Evolutionary conservation across 345 rosid genomes (phyloP).

Genomic region (Toxicodendron radicans): DNA sequence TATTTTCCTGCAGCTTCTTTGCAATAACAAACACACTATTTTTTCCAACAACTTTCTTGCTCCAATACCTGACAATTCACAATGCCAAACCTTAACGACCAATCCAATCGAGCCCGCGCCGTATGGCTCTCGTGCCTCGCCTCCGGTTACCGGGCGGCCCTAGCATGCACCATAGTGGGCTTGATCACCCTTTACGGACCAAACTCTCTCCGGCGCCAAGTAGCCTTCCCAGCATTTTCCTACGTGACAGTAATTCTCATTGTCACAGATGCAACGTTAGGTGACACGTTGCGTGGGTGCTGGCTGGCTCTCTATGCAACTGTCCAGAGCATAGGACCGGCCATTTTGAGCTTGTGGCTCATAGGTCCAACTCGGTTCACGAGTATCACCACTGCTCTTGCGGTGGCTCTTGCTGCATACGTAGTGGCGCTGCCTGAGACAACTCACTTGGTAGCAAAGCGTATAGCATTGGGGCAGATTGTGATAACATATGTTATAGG

Average conservation of each 20-base stretch:
- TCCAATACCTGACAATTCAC: no score
- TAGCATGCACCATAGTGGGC: slow-evolving; percentile 81
- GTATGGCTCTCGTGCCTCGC: slow-evolving; percentile 63
- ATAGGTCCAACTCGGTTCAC: slow-evolving; percentile 69
- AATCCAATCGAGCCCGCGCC: slow-evolving; percentile 41
- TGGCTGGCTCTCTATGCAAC: slow-evolving; percentile 82
- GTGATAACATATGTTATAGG: slow-evolving; percentile 65
- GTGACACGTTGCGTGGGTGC: slow-evolving; percentile 66
- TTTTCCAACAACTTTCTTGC: not conserved
- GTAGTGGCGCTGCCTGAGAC: slow-evolving; percentile 61
- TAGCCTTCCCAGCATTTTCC: slow-evolving; percentile 77
- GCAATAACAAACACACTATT: not conserved
- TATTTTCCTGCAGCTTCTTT: not conserved
- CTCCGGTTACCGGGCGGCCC: slow-evolving; percentile 68
- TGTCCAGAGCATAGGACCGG: slow-evolving; percentile 63
- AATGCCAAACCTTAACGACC: slow-evolving; percentile 21
- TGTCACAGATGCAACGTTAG: slow-evolving; percentile 70
- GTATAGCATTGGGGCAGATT: slow-evolving; percentile 81
- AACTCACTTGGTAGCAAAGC: slow-evolving; percentile 63
- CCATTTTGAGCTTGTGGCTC: slow-evolving; percentile 58
- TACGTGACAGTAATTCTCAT: slow-evolving; percentile 67
- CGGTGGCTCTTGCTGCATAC: slow-evolving; percentile 56
- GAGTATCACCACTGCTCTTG: slow-evolving; percentile 47
- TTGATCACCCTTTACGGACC: slow-evolving; percentile 69
- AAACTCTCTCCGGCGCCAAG: slow-evolving; percentile 34